Base-by-base conservation (phyloP, 352 stramenopile genomes). In the Globisporangium canariense region DNA sequence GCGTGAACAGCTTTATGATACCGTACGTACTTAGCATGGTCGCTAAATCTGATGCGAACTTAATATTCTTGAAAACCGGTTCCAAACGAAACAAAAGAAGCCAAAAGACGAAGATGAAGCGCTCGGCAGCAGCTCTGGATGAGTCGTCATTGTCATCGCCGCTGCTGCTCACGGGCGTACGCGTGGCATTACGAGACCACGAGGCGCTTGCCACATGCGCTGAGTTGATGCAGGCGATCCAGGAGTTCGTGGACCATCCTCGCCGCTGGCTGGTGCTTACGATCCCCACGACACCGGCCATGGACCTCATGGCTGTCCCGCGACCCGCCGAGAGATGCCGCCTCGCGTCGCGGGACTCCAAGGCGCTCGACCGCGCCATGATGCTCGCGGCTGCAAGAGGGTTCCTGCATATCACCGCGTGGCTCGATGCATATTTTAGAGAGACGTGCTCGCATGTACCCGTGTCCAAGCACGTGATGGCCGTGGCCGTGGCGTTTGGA, bases 381-480 rank as follows among this genome's bases (percentile, higher is more conserved):
- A 60, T 66, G 51, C 6, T 56, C n/a, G 60, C 40, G 10, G 60
- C 51, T 16, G 50, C 50, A 7, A 50, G n/a, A 14, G 60, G 60
- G 1, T 55, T 61, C 14, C 2, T 55, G 4, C 51, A 60, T n/a
- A 45, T 60, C 4, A 53, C 53, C 1, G n/a, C 11, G n/a, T 60
- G 60, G 60, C 43, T 66, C n/a, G 14, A 45, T 11, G 50, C 18
- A 28, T 60, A 66, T 22, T 47, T 49, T 49, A 49, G 14, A 20
- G 43, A 49, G 16, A 6, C 43, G 38, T 20, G 10, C 3, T 3
- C 30, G 3, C 36, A n/a, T 13, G 41, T 55, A 13, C 32, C 36
- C 4, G 51, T 64, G 34, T 64, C 58, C 8, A 52, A 50, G 32
- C 58, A 66, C 41, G 60, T 60, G n/a, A 45, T 66, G 50, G 60